Conservation (phyloP, 140 eudicot genomes). For the Stevia rebaudiana region DNA sequence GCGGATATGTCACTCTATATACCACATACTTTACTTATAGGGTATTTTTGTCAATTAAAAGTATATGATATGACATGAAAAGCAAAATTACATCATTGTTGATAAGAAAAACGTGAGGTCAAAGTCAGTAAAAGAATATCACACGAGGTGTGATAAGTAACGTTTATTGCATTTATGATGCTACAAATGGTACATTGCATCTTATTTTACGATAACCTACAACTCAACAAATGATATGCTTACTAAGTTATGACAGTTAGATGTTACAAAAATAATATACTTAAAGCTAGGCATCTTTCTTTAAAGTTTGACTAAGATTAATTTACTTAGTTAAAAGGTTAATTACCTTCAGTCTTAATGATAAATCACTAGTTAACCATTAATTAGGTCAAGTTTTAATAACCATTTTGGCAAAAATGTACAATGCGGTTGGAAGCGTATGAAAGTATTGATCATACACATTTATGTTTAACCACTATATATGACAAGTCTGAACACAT, state of each 20-base stretch:
- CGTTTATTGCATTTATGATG: not conserved
- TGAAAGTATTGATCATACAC: too few relatives aligned
- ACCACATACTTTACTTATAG: too few relatives aligned
- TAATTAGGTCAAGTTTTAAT: too few relatives aligned
- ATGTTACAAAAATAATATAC: not conserved
- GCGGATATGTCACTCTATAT: slow-evolving; percentile 15
- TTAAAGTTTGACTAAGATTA: too few relatives aligned
- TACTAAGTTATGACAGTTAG: not conserved
- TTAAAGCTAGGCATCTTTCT: too few relatives aligned
- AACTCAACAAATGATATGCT: not conserved
- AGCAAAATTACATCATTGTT: not conserved
- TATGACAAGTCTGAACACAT: too few relatives aligned
- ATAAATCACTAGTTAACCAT: too few relatives aligned
- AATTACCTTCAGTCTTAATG: too few relatives aligned
- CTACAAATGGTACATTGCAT: not conserved
- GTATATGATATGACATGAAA: slow-evolving; percentile 5
- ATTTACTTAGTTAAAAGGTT: too few relatives aligned
- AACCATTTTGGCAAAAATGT: too few relatives aligned
- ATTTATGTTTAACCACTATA: too few relatives aligned
- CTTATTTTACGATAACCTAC: not conserved
- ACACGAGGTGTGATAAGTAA: not conserved
- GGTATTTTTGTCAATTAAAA: not conserved
- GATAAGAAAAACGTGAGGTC: not conserved
- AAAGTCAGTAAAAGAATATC: not conserved
- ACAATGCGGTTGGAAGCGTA: too few relatives aligned